Conservation (phyloP, 176 grass and related monocot genomes). For the Chrysopogon serrulatus region DNA sequence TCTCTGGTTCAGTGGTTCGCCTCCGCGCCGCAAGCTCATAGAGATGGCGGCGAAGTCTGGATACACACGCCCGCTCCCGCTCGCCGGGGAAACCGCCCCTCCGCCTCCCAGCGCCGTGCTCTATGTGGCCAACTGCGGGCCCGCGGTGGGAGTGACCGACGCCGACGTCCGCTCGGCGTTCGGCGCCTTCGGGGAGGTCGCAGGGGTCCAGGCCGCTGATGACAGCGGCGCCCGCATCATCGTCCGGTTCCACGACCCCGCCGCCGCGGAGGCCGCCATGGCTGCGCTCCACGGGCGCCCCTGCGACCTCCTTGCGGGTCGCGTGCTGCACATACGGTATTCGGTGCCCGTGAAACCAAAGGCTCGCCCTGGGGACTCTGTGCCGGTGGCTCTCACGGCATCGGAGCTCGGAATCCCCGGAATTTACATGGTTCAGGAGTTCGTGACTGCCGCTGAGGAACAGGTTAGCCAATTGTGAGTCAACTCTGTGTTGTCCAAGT, state of each 20-base stretch:
- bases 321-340: constrained; percentile 66
- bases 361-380: neutral
- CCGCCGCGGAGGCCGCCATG: constrained; percentile 54
- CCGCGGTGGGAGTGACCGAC: constrained; percentile 62
- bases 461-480: constrained; percentile 36
- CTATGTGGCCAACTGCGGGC: constrained; percentile 88
- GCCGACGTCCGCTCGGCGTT: constrained; percentile 50
- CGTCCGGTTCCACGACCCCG: constrained; percentile 59
- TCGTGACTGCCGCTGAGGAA: constrained; percentile 67
- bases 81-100: neutral
- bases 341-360: constrained; percentile 55
- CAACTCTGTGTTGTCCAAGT: neutral
- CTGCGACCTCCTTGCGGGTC: constrained; percentile 36
- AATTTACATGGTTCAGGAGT: constrained; percentile 71
- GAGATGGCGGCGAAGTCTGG: constrained; percentile 36
- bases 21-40: neutral
- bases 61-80: constrained; percentile 40
- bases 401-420: constrained; percentile 69
- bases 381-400: constrained; percentile 41
- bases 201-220: constrained; percentile 57
- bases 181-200: constrained; percentile 59
- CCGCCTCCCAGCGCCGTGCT: constrained; percentile 36
- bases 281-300: constrained; percentile 56
- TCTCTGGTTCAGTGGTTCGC: neutral
- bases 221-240: constrained; percentile 62